Evolutionary conservation across 2,329 filamentous ascomycete species (phyloP), one percentile per base, ranked within the genome.

Genomic region (Septoria petroselini): DNA sequence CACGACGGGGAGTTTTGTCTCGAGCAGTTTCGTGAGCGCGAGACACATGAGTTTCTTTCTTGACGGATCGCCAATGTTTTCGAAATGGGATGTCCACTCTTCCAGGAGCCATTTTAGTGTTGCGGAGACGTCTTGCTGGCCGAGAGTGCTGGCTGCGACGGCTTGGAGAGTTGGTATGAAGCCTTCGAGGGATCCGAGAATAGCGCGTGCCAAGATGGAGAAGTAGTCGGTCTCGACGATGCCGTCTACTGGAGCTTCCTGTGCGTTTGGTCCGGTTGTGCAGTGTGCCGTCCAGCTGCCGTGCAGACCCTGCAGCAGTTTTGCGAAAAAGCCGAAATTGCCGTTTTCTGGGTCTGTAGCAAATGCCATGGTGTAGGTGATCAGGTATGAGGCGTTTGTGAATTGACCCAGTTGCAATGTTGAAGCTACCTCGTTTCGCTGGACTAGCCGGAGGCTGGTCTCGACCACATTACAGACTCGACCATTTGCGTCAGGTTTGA

Each of bases 181-280:
- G 1, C 86, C 73, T 2, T 70, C 70, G 1, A 91, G 88, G 30
- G 86, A 85, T 1, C 84, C 83, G 2, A 95, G 72, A 0, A 84
- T 81, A 12, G 97, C 78, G 1, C 91, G 85, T 1, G 88, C 84
- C 2, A 98, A 76, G 2, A 97, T 82, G 3, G 82, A 80, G 63
- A 95, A 86, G 67, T 95, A 95, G 65, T 95, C 88, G 0, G 86
- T 86, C 64, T 95, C 83, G 1, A 87, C 84, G 8, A 90, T 78
- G 9, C 83, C 82, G 60, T 85, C 85, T 27, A 96, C 79, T 23
- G 81, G 80, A 33, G 83, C 79, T 15, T 81, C 76, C 58, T 79
- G 86, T 19, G 79, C 79, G 62, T 88, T 86, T 0, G 91, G 91
- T 0, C 93, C 91, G 0, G 86, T 87, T 0, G 86, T 88, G 66